A percentile compares a stretch with the other conserved stretches of the same genome.
Conservation (phyloP, 2,329 filamentous ascomycete genomes). For the Sordariomycetes sp. region DNA sequence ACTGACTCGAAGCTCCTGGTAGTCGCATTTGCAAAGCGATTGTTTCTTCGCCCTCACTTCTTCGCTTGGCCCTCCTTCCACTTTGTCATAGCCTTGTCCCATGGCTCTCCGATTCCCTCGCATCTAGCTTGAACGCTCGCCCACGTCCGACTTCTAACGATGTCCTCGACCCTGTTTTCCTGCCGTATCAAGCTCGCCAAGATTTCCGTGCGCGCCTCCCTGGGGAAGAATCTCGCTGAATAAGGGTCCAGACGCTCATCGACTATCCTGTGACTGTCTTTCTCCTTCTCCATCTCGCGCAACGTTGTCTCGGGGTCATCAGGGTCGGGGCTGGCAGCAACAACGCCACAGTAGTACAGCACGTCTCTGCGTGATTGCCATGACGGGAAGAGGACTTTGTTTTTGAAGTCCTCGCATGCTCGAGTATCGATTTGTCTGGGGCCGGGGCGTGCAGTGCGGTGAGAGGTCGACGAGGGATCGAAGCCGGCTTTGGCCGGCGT, state of each 20-base stretch:
- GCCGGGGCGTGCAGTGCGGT: constrained; percentile 42
- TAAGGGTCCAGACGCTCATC: constrained; percentile 92
- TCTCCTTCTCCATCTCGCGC: constrained; percentile 60
- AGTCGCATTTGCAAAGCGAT: too few relatives aligned
- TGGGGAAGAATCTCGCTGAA: constrained; percentile 70
- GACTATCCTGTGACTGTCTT: constrained; percentile 63
- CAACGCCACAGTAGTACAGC: constrained; percentile 78
- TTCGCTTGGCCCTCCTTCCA: constrained; percentile 45
- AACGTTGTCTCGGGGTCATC: constrained; percentile 70
- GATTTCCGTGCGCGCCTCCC: constrained; percentile 71
- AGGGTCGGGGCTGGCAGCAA: constrained; percentile 80
- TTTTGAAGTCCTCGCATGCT: constrained; percentile 65
- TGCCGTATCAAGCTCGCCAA: constrained; percentile 66
- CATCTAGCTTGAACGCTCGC: constrained; percentile 68
- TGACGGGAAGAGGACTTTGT: constrained; percentile 72
- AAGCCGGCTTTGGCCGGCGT: constrained; percentile 67
- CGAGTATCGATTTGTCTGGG: constrained; percentile 46
- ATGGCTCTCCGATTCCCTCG: constrained; percentile 44
- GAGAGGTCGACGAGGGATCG: constrained; percentile 68
- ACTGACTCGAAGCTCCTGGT: too few relatives aligned
- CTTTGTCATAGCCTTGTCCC: constrained; percentile 54
- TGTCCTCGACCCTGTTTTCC: constrained; percentile 68
- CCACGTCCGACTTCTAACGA: constrained; percentile 79
- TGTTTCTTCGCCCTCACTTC: too few relatives aligned
- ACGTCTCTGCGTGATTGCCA: constrained; percentile 82